phyloP scores from a whole-genome alignment of 257 asterid genomes.

The Mentha longifolia region DNA sequence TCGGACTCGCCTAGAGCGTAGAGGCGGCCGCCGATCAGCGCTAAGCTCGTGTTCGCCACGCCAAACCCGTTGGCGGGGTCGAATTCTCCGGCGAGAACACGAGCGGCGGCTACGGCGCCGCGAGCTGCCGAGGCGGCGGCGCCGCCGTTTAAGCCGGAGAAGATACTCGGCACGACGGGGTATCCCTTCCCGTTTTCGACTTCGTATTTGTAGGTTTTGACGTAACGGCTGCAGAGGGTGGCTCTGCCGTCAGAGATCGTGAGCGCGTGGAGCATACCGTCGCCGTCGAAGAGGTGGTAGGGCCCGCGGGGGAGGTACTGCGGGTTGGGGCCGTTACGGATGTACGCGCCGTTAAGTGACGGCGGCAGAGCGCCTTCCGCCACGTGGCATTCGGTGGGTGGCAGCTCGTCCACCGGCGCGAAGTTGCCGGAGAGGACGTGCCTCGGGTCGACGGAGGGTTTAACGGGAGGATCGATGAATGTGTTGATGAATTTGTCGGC shows the following conservation, averaged over 20 bases:
- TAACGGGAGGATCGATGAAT: not conserved
- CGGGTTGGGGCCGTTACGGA: not conserved
- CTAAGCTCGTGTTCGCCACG: not conserved
- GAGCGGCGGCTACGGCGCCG: not conserved
- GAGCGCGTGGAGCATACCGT: constrained; percentile 7
- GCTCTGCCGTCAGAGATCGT: not conserved
- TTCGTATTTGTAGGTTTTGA: not conserved
- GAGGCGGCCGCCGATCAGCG: not conserved
- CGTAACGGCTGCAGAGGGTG: constrained; percentile 1
- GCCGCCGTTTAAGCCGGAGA: constrained; percentile 14
- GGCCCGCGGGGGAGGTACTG: constrained; percentile 7
- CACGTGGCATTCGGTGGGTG: not conserved
- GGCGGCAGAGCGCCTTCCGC: not conserved
- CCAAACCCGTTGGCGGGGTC: not conserved
- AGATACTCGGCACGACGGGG: not conserved
- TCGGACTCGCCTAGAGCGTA: not conserved
- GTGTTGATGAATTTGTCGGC: not conserved
- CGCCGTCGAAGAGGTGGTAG: constrained; percentile 10
- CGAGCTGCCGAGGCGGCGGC: not conserved
- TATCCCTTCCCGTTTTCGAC: not conserved
- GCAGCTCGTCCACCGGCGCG: not conserved
- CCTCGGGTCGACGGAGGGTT: not conserved
- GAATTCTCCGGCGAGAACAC: not conserved
- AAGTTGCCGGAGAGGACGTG: not conserved
- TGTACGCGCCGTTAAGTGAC: not conserved